A percentile compares a stretch with the other conserved stretches of the same genome.
phyloP scores from a whole-genome alignment of 2,329 filamentous ascomycete genomes.

The Geosmithia flava region DNA sequence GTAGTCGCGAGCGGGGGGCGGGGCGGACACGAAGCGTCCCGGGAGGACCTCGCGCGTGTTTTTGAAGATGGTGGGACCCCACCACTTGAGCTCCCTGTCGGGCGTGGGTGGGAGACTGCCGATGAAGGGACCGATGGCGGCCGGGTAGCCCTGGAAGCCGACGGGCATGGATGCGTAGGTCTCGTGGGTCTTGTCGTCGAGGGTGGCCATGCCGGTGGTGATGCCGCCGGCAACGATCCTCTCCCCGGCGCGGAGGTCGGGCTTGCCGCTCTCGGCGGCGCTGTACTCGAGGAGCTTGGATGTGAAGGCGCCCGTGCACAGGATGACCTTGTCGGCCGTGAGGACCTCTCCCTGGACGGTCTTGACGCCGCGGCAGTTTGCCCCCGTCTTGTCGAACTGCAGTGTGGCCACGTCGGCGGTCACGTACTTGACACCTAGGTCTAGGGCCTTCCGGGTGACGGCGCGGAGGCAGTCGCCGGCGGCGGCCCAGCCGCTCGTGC shows the following conservation, averaged over 20 bases:
- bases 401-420: conserved; percentile 35
- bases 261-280: conserved; percentile 30
- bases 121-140: conserved; percentile 34
- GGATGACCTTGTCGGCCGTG: conserved; percentile 35
- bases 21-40: conserved; percentile 41
- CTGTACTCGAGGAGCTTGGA: conserved; percentile 40
- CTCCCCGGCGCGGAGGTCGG: conserved; percentile 35
- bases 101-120: conserved; percentile 43
- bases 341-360: conserved; percentile 29
- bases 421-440: conserved; percentile 47
- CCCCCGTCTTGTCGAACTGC: conserved; percentile 27
- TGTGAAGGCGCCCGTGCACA: conserved; percentile 47
- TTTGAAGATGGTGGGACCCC: conserved; percentile 47
- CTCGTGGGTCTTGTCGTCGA: conserved; percentile 32
- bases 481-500: conserved; percentile 50
- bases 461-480: conserved; percentile 44
- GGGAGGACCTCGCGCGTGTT: conserved; percentile 40
- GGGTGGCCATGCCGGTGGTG: conserved; percentile 41
- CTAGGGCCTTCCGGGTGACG: conserved; percentile 37
- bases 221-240: conserved; percentile 48
- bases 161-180: conserved; percentile 36
- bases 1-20: conserved; percentile 43
- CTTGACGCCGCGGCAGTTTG: conserved; percentile 34
- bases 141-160: conserved; percentile 26
- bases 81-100: conserved; percentile 42